These are phyloP conservation scores for Adenanthera pavonina DNA, from an alignment of 306 rosid species.

Conservation along the genomic window DNA sequence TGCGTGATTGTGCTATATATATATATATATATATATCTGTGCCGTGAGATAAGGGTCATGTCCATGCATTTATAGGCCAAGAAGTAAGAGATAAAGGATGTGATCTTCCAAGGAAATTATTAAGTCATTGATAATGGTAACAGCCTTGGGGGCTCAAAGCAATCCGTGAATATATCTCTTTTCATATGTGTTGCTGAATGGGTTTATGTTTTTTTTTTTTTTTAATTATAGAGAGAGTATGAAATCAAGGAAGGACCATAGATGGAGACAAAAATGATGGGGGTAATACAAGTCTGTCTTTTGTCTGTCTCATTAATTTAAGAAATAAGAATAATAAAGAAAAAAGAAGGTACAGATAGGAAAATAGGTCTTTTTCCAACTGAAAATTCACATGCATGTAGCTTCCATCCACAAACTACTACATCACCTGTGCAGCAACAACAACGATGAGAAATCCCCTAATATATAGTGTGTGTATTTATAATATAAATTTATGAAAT, in stretches of 20 bases:
- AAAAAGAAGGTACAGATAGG: conserved; percentile 7
- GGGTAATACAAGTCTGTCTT: conserved; percentile 44
- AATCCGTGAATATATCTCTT: conserved; percentile 58
- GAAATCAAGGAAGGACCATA: conserved; percentile 21
- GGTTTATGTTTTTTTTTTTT: conserved; percentile 28
- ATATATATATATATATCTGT: neutral
- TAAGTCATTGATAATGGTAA: neutral
- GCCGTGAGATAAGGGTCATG: conserved; percentile 35
- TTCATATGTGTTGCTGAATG: conserved; percentile 23
- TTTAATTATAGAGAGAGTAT: conserved; percentile 7
- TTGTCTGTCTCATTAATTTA: conserved; percentile 20
- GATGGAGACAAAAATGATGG: conserved; percentile 34
- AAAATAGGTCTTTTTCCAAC: conserved; percentile 33
- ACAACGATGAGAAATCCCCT: conserved; percentile 18
- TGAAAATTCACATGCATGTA: conserved; percentile 55
- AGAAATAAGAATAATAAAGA: neutral
- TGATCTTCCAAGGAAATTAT: conserved; percentile 34
- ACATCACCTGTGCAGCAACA: conserved; percentile 15
- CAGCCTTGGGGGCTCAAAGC: conserved; percentile 43
- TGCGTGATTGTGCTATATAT: neutral
- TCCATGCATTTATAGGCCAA: conserved; percentile 27
- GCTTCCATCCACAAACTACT: conserved; percentile 25
- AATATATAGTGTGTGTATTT: neutral
- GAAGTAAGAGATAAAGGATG: conserved; percentile 31
- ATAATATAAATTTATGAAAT: neutral